Evolutionary conservation across 2,329 filamentous ascomycete genomes (phyloP), one percentile per base, ranked within the genome.

Genomic region (Fusarium begoniae): DNA sequence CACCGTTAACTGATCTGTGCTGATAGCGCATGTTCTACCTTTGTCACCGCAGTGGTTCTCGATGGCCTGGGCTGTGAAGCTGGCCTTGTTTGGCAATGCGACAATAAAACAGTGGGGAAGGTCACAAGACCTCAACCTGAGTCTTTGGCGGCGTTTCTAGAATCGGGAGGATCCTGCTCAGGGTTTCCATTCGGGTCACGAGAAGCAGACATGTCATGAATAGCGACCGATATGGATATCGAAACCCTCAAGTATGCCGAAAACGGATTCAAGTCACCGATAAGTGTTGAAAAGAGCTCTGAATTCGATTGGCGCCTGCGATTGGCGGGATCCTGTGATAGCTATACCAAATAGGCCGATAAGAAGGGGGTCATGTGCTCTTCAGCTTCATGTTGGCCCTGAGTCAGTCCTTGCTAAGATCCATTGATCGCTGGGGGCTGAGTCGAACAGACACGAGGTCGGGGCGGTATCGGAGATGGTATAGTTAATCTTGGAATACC

Each of bases 71-170:
- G 64, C 45, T 51, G 44, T 66, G 15, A 62, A 35, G 43, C 32
- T 59, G 38, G 60, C 43, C 48, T 58, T 64, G 32, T 38, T 18
- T 53, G 63, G 59, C 32, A 37, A 38, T 57, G 50, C 58, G 41
- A 45, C n/a, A 54, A 53, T 53, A 51, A 48, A 40, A 69, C 57
- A 60, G 37, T n/a, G 22, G 18, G 24, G 63, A 59, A 37, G 66
- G 65, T 77, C 75, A 76, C 64, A 70, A 44, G 75, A 68, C 59
- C 65, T 62, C 26, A n/a, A 22, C n/a, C 28, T 56, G 44, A 59
- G 43, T 55, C 47, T 44, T 30, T 47, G 30, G 43, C 20, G 59
- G 22, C 41, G 32, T 63, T 72, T 75, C 65, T 67, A 40, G 72
- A 75, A 69, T 60, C 44, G 55, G 67, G 61, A 64, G 65, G 63